phyloP scores from a whole-genome alignment of 169 alveolate species.

The Eimeria maxima region DNA sequence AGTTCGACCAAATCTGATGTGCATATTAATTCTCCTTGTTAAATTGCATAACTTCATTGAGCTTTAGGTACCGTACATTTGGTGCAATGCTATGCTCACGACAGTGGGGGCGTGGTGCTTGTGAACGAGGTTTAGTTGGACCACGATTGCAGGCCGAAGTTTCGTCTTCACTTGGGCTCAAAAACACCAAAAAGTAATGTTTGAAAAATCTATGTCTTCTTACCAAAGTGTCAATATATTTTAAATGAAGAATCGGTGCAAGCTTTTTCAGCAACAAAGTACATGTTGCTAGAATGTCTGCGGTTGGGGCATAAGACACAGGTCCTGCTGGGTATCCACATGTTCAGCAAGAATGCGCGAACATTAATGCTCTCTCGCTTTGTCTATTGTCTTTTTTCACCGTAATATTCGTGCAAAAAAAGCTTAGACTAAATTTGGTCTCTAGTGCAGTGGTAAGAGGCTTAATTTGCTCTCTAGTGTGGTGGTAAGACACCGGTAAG shows the following conservation, averaged over 20 bases:
- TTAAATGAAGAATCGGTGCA: neutral
- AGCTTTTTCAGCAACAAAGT: neutral
- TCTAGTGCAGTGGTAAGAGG: neutral
- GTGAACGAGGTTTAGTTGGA: neutral
- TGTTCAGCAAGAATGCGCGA: neutral
- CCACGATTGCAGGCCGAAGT: neutral
- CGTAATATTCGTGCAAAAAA: neutral
- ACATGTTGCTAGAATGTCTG: too few species aligned
- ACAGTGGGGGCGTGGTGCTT: neutral
- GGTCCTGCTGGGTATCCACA: neutral
- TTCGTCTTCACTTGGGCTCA: neutral
- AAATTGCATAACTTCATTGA: neutral
- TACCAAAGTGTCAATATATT: neutral
- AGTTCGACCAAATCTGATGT: neutral
- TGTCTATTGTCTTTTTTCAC: neutral
- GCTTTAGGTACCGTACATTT: accelerated
- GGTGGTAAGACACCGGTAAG: neutral
- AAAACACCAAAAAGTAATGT: neutral
- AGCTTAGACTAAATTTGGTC: neutral
- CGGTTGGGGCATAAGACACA: neutral
- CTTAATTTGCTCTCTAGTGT: neutral
- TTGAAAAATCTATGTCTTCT: neutral
- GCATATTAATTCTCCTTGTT: neutral
- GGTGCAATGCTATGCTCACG: neutral
- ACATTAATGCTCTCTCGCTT: neutral